These are phyloP conservation scores for Pyrenophora tritici-repentis DNA, from an alignment of 2,329 filamentous ascomycete genomes.

Conservation along the genomic window DNA sequence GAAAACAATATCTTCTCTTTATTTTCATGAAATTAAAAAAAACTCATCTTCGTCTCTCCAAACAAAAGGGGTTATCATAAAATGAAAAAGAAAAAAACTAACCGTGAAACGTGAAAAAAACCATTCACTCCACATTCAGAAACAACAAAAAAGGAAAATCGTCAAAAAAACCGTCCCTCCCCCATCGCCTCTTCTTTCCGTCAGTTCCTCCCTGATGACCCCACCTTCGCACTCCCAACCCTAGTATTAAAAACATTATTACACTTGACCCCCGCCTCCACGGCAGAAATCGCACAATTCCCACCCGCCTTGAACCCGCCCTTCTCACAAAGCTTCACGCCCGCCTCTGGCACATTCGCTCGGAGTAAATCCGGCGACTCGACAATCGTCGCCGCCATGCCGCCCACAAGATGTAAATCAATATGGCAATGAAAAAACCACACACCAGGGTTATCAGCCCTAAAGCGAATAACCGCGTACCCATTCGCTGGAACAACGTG, in stretches of 20 bases:
- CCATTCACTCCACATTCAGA: too few relatives aligned
- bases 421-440: slow-evolving; percentile 45
- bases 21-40: too few relatives aligned
- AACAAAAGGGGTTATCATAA: not conserved
- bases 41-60: not conserved
- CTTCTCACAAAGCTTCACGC: slow-evolving; percentile 18
- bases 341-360: slow-evolving; percentile 19
- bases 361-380: slow-evolving; percentile 33
- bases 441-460: slow-evolving; percentile 57
- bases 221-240: slow-evolving; percentile 3
- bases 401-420: slow-evolving; percentile 38
- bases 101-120: too few relatives aligned
- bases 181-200: too few relatives aligned
- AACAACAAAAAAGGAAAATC: not conserved
- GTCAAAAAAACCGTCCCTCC: too few relatives aligned
- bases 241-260: slow-evolving; percentile 36
- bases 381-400: slow-evolving; percentile 35
- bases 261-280: slow-evolving; percentile 25
- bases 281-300: slow-evolving; percentile 31
- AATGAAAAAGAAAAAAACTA: not conserved
- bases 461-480: slow-evolving; percentile 57
- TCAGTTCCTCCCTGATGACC: too few relatives aligned
- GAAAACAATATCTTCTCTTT: too few relatives aligned
- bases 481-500: slow-evolving; percentile 34
- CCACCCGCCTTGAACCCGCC: slow-evolving; percentile 14